Evolutionary conservation across 495 filamentous ascomycete species (phyloP).

Genomic region (Podospora anserina): DNA sequence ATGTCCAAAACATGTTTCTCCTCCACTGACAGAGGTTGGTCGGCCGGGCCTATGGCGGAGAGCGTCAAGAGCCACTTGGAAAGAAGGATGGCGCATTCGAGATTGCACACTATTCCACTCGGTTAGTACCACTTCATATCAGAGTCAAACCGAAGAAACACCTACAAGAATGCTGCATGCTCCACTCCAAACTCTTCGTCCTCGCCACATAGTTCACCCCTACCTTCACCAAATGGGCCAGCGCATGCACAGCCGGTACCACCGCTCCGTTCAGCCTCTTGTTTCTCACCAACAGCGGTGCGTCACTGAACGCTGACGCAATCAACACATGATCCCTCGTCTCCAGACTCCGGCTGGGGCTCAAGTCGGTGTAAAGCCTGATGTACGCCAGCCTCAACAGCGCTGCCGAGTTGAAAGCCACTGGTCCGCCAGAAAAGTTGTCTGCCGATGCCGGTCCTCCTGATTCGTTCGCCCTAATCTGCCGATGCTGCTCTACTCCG

Average conservation of each 20-base stretch:
- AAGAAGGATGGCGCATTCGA: conserved; percentile 68
- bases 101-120: conserved; percentile 51
- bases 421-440: conserved; percentile 51
- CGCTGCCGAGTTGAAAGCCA: conserved; percentile 67
- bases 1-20: conserved; percentile 63
- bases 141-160: conserved; percentile 6
- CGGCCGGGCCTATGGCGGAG: conserved; percentile 41
- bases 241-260: conserved; percentile 65
- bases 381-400: conserved; percentile 65
- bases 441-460: conserved; percentile 37
- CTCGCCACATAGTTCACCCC: conserved; percentile 67
- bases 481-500: conserved; percentile 56
- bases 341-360: conserved; percentile 58
- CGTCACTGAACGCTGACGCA: conserved; percentile 55
- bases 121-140: neutral
- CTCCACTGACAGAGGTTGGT: conserved; percentile 49
- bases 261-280: conserved; percentile 57
- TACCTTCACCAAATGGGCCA: conserved; percentile 64
- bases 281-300: conserved; percentile 56
- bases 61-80: conserved; percentile 51
- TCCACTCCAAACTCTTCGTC: conserved; percentile 67
- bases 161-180: conserved; percentile 63
- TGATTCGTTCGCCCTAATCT: conserved; percentile 39
- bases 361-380: conserved; percentile 63
- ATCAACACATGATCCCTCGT: conserved; percentile 60